Base-by-base conservation (phyloP, 139 green algal species). In the Chlamydomonas eustigma region DNA sequence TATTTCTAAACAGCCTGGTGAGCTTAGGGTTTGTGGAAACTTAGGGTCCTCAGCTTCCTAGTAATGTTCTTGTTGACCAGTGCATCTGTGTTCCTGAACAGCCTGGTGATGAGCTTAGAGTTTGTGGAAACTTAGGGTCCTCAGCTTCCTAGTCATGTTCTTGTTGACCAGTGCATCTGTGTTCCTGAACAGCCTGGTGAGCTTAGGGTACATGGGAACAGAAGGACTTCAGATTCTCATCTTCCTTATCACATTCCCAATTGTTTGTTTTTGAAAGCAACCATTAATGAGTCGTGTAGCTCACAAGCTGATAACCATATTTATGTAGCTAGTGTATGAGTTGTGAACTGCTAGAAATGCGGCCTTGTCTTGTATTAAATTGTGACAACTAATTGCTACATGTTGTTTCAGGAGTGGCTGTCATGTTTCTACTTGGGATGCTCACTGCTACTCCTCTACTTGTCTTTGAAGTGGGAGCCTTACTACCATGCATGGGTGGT, bases 401-500 rank as follows among this genome's bases (percentile, higher is more conserved):
- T 18, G 12, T 58, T 58, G 12, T 58, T 58, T 12, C 44, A 58
- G 44, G 12, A 58, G 5, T 76, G 71, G 71, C 35, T 76, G 28
- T 30, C 6, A 4, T 35, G 37, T 12, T 34, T 76, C 22, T 33
- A 69, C 32, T 35, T 76, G 2, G n/a, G 32, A 2, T 4, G 25
- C 39, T 34, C 44, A 5, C 50, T 64, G 30, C 44, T 44, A 32
- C 71, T 76, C 12, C 37, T 51, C 44, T 76, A 51, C 44, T 8
- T 76, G 2, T 65, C 58, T 50, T 50, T 64, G 28, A 65, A 68
- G 44, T 76, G 71, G 71, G 25, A 58, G 1, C 39, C 74, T 12
- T 50, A 80, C 75, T 39, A 71, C 31, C 44, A 75, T 8, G 39
- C 5, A 8, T 80, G 69, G 68, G 39, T 78, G 51, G 79, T 58